A percentile compares a stretch with the other conserved stretches of the same genome.
phyloP scores from a whole-genome alignment of 176 grass and related monocot genomes.

The Aegilops bicornis region DNA sequence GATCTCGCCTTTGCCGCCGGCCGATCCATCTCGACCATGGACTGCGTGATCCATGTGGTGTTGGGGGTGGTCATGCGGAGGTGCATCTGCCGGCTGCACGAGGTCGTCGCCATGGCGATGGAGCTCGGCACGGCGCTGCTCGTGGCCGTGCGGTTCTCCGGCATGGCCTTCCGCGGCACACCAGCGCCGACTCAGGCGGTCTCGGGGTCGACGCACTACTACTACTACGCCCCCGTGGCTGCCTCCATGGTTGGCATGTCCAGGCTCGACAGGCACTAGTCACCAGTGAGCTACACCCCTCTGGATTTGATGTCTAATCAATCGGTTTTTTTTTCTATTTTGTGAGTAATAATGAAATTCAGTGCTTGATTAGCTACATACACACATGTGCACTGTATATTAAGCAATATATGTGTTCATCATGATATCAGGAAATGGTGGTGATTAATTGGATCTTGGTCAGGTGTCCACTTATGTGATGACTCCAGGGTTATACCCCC shows the following conservation, averaged over 20 bases:
- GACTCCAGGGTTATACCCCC: no score
- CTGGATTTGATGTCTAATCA: neutral
- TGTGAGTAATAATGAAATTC: neutral
- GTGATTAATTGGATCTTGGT: neutral
- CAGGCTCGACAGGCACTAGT: conserved; percentile 50
- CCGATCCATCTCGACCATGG: conserved; percentile 12
- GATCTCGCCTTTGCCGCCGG: neutral
- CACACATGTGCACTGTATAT: neutral
- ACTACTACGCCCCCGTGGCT: conserved; percentile 41
- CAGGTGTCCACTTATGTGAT: neutral
- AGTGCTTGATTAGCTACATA: neutral
- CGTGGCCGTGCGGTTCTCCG: conserved; percentile 42
- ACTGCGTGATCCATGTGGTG: conserved; percentile 38
- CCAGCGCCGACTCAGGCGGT: neutral
- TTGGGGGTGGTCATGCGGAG: conserved; percentile 58
- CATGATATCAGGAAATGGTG: neutral
- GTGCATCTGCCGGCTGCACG: conserved; percentile 57
- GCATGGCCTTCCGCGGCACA: conserved; percentile 17
- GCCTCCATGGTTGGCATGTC: conserved; percentile 46
- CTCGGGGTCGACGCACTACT: conserved; percentile 19
- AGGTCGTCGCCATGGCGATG: conserved; percentile 28
- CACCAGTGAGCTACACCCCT: neutral
- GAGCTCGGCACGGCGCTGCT: conserved; percentile 44
- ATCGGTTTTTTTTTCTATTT: neutral
- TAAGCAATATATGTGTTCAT: neutral